Conservation (phyloP, 306 rosid genomes). For the Lagenaria siceraria region DNA sequence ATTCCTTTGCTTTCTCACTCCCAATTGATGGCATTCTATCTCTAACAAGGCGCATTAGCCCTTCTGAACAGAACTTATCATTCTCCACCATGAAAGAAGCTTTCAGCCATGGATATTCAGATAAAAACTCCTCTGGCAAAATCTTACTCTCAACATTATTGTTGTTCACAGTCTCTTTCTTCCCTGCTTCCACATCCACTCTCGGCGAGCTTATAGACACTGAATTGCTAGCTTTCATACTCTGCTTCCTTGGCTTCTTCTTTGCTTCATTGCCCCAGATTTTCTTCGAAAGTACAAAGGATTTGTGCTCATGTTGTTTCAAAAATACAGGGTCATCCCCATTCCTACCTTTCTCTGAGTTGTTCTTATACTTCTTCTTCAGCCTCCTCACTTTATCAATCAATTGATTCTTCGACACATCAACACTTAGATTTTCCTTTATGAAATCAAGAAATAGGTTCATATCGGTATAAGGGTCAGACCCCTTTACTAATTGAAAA, state of each 20-base stretch:
- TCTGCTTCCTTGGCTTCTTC: conserved; percentile 12
- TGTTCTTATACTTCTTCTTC: conserved; percentile 32
- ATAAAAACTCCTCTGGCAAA: conserved; percentile 10
- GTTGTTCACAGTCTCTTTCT: neutral
- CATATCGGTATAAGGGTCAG: conserved; percentile 22
- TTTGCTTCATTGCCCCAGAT: conserved; percentile 20
- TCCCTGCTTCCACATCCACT: neutral
- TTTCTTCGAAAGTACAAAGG: conserved; percentile 23
- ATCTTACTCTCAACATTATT: conserved; percentile 3
- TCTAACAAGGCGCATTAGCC: neutral
- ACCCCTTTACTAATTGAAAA: conserved; percentile 18
- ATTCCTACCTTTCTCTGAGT: conserved; percentile 12
- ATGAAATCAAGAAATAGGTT: conserved; percentile 21
- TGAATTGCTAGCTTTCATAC: neutral
- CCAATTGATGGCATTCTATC: conserved; percentile 21
- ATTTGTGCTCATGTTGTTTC: conserved; percentile 19
- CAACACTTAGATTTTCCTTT: conserved; percentile 22
- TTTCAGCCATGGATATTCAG: conserved; percentile 14
- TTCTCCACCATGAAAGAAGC: conserved; percentile 6
- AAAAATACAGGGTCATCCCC: conserved; percentile 23
- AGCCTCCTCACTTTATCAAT: conserved; percentile 27
- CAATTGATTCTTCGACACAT: conserved; percentile 25
- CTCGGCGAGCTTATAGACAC: conserved; percentile 11
- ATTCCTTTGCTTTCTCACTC: conserved; percentile 14
- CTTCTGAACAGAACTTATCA: neutral